Conservation (phyloP, 106 monocot genomes). For the Vanilla planifolia region DNA sequence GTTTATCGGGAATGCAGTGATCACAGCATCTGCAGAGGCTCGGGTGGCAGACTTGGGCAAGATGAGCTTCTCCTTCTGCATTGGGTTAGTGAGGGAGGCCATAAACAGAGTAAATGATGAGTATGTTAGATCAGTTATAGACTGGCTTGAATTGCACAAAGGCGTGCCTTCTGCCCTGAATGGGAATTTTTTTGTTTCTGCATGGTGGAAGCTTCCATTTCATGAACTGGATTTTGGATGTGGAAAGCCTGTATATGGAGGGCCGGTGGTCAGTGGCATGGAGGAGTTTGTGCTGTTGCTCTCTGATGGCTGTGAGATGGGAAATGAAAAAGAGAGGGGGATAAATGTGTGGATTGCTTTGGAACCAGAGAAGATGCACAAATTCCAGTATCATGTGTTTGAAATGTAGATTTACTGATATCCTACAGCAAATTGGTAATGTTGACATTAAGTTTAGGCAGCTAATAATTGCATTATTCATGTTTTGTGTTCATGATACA, state of each 20-base stretch:
- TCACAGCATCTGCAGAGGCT: conserved; percentile 41
- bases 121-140: conserved; percentile 74
- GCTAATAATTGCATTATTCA: no score
- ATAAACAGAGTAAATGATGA: conserved; percentile 56
- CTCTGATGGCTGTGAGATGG: conserved; percentile 22
- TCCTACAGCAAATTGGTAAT: no score
- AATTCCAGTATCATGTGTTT: conserved; percentile 34
- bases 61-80: conserved; percentile 24
- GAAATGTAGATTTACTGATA: conserved; percentile 30
- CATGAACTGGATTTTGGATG: conserved; percentile 69
- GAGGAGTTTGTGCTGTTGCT: conserved; percentile 80
- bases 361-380: conserved; percentile 61
- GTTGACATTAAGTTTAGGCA: no score
- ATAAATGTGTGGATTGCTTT: conserved; percentile 65
- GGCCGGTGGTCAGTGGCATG: conserved; percentile 62
- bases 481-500: no score
- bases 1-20: conserved; percentile 60
- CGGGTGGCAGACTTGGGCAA: conserved; percentile 23
- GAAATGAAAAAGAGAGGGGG: conserved; percentile 16
- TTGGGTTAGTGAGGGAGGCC: conserved; percentile 48
- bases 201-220: conserved; percentile 86
- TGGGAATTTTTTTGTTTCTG: conserved; percentile 73
- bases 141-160: conserved; percentile 72
- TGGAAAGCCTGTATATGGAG: conserved; percentile 53
- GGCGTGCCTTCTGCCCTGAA: conserved; percentile 44